Percentiles rank a stretch among this genome's conserved stretches.
Conservation (phyloP, 2,329 filamentous ascomycete species). For the Verticillium albo-atrum region DNA sequence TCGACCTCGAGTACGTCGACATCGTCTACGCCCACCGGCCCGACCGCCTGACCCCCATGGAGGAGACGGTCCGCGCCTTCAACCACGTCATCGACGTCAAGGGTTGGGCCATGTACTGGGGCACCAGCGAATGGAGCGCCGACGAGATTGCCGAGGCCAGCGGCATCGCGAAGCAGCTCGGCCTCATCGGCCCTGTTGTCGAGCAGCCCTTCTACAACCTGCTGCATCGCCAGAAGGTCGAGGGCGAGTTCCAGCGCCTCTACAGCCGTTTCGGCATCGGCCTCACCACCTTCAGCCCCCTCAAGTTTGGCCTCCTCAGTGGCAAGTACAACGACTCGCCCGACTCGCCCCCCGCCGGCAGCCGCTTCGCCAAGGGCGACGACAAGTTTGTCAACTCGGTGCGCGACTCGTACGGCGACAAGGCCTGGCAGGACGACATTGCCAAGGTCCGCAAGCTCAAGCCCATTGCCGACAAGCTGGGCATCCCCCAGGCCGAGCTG, state of each 20-base stretch:
- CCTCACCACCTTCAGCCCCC: slow-evolving; percentile 58
- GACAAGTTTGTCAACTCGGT: slow-evolving; percentile 54
- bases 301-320: slow-evolving; percentile 53
- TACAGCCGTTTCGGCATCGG: slow-evolving; percentile 56
- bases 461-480: slow-evolving; percentile 53
- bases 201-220: slow-evolving; percentile 69
- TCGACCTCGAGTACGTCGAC: slow-evolving; percentile 59
- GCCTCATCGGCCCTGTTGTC: slow-evolving; percentile 58
- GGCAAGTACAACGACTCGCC: slow-evolving; percentile 62
- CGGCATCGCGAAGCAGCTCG: slow-evolving; percentile 53
- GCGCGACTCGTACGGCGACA: slow-evolving; percentile 46
- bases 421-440: slow-evolving; percentile 50
- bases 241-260: slow-evolving; percentile 57
- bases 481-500: slow-evolving; percentile 44
- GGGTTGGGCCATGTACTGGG: slow-evolving; percentile 69
- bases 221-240: slow-evolving; percentile 56
- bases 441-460: slow-evolving; percentile 38
- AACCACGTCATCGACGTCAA: slow-evolving; percentile 61
- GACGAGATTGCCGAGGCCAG: slow-evolving; percentile 62
- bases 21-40: slow-evolving; percentile 67
- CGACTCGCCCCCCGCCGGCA: slow-evolving; percentile 48
- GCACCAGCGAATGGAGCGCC: slow-evolving; percentile 67
- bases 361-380: slow-evolving; percentile 53
- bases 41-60: slow-evolving; percentile 64
- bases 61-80: slow-evolving; percentile 67